A percentile compares a stretch with the other conserved stretches of the same genome.
These are phyloP conservation scores for Selenicereus undatus DNA, from an alignment of 148 eudicot genomes.

Conservation along the genomic window DNA sequence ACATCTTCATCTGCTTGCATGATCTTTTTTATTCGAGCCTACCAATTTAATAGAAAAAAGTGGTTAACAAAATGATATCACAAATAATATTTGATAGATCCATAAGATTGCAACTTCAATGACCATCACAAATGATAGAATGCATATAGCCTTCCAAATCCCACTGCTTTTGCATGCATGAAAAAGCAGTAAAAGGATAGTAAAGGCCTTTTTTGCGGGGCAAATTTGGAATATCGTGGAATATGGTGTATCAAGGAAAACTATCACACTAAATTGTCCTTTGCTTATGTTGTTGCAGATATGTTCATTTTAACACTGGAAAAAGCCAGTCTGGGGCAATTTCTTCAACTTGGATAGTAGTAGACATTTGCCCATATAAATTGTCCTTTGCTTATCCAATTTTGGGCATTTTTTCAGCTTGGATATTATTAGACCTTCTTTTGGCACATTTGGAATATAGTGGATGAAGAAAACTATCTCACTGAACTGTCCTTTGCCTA, in stretches of 20 bases:
- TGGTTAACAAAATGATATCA: background rate
- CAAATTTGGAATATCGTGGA: background rate
- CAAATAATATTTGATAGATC: background rate
- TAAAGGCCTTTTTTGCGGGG: background rate
- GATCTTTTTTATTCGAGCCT: constrained; percentile 96
- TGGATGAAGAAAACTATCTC: background rate
- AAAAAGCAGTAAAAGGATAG: background rate
- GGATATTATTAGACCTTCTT: background rate
- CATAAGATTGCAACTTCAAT: background rate
- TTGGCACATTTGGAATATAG: background rate
- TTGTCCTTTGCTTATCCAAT: too few relatives aligned
- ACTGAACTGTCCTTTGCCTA: background rate
- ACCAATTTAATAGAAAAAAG: constrained; percentile 12
- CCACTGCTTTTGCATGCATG: background rate
- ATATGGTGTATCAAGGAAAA: background rate
- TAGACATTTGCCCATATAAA: too few relatives aligned
- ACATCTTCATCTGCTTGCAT: constrained; percentile 99
- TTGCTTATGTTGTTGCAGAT: background rate
- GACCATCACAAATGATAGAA: background rate
- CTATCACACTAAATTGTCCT: background rate
- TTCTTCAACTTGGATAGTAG: too few relatives aligned
- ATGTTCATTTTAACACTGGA: too few relatives aligned
- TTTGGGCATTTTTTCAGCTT: too few relatives aligned
- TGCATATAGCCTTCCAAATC: background rate
- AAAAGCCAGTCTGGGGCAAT: too few relatives aligned